These are phyloP conservation scores for Aspergillus aculeatinus DNA, from an alignment of 2,329 filamentous ascomycete species.

Conservation along the genomic window DNA sequence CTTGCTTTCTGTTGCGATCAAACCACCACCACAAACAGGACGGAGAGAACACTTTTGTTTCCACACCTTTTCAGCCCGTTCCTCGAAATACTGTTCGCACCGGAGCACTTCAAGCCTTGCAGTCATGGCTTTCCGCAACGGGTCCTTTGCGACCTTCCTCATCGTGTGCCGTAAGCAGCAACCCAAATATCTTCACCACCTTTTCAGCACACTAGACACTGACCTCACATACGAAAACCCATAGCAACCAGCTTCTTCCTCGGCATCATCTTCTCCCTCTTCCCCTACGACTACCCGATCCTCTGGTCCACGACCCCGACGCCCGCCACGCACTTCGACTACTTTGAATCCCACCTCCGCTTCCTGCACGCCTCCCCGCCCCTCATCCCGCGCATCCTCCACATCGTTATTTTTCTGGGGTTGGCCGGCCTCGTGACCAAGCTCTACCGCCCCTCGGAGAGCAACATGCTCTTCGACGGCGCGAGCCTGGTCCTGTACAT, in stretches of 20 bases:
- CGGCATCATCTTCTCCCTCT: constrained; percentile 91
- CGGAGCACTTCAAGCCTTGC: constrained; percentile 3
- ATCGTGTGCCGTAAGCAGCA: constrained; percentile 80
- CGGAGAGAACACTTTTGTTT: neutral
- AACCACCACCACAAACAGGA: too few relatives aligned
- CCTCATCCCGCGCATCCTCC: constrained; percentile 87
- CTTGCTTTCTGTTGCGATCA: neutral
- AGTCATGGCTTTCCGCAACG: constrained; percentile 40
- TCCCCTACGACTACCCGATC: constrained; percentile 73
- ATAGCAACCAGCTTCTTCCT: constrained; percentile 93
- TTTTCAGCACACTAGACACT: constrained; percentile 9
- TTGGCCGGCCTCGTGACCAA: constrained; percentile 89
- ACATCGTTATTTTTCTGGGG: constrained; percentile 87
- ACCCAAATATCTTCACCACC: neutral
- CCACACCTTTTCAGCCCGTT: neutral
- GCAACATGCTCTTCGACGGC: constrained; percentile 92
- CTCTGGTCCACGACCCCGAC: constrained; percentile 47
- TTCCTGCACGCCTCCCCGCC: constrained; percentile 90
- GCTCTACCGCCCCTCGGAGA: constrained; percentile 89
- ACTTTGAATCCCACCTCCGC: constrained; percentile 84
- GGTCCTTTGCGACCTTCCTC: constrained; percentile 91
- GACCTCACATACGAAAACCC: constrained; percentile 14
- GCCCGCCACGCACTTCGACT: constrained; percentile 67
- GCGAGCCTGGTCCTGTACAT: constrained; percentile 70
- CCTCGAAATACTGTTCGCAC: neutral